Percentiles rank a stretch among this genome's conserved stretches.
Conservation (phyloP, 345 rosid species). For the Populus ilicifolia region DNA sequence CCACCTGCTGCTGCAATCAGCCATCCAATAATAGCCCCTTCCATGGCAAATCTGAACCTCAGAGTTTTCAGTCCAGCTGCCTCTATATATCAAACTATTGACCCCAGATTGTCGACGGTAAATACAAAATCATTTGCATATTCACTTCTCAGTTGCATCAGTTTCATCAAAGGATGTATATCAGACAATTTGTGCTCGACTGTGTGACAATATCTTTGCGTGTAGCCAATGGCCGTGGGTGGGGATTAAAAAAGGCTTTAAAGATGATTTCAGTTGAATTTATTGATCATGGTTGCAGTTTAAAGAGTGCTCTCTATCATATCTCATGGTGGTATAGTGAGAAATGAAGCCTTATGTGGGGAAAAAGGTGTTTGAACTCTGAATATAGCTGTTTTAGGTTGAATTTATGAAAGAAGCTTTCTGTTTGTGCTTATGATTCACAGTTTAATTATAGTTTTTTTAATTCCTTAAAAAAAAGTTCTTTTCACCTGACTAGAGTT, state of each 20-base stretch:
- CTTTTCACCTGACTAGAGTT: background rate
- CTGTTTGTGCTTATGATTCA: background rate
- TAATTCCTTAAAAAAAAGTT: background rate
- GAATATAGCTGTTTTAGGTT: background rate
- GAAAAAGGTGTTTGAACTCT: background rate
- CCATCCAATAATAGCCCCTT: conserved; percentile 46
- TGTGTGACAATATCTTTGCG: background rate
- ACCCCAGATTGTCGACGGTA: conserved; percentile 43
- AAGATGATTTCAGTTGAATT: background rate
- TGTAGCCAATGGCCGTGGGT: background rate
- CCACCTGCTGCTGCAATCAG: conserved; percentile 58
- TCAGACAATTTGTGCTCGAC: background rate
- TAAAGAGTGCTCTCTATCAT: background rate
- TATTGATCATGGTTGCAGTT: background rate
- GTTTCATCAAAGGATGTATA: background rate
- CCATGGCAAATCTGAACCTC: conserved; percentile 41
- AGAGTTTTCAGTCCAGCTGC: conserved; percentile 54
- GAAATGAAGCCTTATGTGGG: background rate
- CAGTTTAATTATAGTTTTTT: too few species aligned
- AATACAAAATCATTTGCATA: conserved; percentile 7
- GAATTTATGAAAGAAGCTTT: background rate
- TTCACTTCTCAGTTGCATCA: background rate
- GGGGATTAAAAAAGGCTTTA: background rate
- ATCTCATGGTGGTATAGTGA: background rate
- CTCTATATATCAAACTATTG: conserved; percentile 61